phyloP scores from a whole-genome alignment of 2,329 filamentous ascomycete species.

The Stachybotrys echinatus region DNA sequence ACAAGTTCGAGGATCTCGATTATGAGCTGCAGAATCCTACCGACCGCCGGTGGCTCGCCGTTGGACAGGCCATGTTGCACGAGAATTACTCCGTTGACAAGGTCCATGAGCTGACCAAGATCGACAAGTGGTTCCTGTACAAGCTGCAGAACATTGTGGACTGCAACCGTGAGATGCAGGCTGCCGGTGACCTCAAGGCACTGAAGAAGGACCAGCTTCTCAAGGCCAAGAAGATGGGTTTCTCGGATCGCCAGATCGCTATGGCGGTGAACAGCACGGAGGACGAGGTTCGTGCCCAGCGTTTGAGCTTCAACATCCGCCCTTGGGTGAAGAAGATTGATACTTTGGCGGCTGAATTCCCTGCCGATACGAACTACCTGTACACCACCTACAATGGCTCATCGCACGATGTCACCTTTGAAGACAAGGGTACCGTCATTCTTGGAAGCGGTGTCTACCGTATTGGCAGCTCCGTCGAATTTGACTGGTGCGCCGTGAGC shows the following conservation, averaged over 20 bases:
- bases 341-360: conserved; percentile 94
- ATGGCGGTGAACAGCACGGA: conserved; percentile 79
- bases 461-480: conserved; percentile 96
- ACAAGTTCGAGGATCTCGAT: conserved; percentile 90
- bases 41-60: conserved; percentile 93
- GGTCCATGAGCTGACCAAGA: conserved; percentile 92
- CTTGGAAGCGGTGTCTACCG: conserved; percentile 95
- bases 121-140: conserved; percentile 99
- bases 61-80: conserved; percentile 96
- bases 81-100: conserved; percentile 91
- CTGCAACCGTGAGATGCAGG: conserved; percentile 79
- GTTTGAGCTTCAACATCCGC: conserved; percentile 80
- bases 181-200: conserved; percentile 73
- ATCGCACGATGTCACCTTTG: conserved; percentile 87
- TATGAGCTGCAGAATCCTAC: conserved; percentile 87
- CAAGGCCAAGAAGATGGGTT: conserved; percentile 95
- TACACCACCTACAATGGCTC: conserved; percentile 98
- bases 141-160: conserved; percentile 97
- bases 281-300: conserved; percentile 79
- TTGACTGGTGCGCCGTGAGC: conserved; percentile 97
- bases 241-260: conserved; percentile 95
- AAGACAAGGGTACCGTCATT: conserved; percentile 85
- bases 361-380: conserved; percentile 89
- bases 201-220: conserved; percentile 84
- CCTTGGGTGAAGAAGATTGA: conserved; percentile 99